Base-by-base conservation (phyloP, 108 stramenopile genomes). In the Aurantiochytrium sp. region DNA sequence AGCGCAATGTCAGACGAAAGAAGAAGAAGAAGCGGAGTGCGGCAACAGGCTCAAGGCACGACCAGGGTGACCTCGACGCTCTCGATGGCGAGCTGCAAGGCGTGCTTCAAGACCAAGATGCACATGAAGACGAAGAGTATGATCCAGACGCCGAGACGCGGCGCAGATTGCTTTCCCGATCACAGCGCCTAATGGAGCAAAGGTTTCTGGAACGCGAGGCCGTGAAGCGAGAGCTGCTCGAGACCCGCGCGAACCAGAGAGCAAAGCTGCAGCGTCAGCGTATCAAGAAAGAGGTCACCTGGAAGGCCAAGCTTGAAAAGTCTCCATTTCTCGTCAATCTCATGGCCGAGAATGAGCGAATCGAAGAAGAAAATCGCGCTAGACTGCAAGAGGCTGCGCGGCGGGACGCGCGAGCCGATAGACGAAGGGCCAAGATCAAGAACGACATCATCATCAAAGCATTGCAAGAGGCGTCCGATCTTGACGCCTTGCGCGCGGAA, bases 331-430 rank as follows among this genome's bases (percentile, higher is more conserved):
- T 91, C 19, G 91, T 94, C 10, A 91, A 94, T 87, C 73, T 93
- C 29, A 90, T 94, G n/a, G 94, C 94, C 19, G 94, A 94, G 91
- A 91, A 93, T 76, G 93, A 94, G 60, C 91, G 93, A 4, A 92
- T 94, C 12, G 92, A 93, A 14, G 93, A 94, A 57, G 93, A 94
- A 71, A 93, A 93, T 69, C 60, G 55, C 28, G 91, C 93, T 53
- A 88, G 93, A 14, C 53, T 91, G 21, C 59, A 64, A 29, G 93
- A 93, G 88, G 90, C 92, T 35, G 58, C 90, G 4, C 88, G 89
- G 5, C 90, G 92, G 44, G 57, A 88, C 14, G 58, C 44, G 53
- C 44, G 92, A 0, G 44, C 91, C 14, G 92, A 93, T 8, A 89
- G 58, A 18, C 92, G 93, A 43, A 60, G 89, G 35, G 92, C 92